Evolutionary conservation across 2,329 filamentous ascomycete genomes (phyloP), one percentile per base, ranked within the genome.

Genomic region (Ophiosphaerella herpotricha): DNA sequence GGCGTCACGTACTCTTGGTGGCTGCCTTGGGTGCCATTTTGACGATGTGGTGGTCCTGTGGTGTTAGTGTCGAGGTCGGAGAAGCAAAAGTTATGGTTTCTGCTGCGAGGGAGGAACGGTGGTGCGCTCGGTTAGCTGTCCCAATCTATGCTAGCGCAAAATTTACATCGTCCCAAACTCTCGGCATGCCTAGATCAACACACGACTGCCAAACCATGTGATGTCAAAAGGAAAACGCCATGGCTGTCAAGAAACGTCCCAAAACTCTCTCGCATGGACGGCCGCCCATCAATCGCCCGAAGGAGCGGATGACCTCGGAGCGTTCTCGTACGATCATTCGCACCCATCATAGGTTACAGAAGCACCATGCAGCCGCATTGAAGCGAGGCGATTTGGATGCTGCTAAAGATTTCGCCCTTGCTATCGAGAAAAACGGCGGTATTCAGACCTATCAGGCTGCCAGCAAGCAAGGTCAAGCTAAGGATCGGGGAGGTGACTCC

Each of bases 401-500:
- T 26, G 77, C 78, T 18, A 61, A 67, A 29, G 65, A 73, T 13
- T 67, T 86, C 12, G 72, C 79, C 47, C 64, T 67, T 14, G 73
- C 81, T 45, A 83, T 87, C 48, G 73, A 79, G 18, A 72, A 75
- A n/a, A 77, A 81, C 43, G 85, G 85, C 7, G 85, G 85, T 0
- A 68, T 87, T 44, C 74, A 82, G 56, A 76, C 74, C 21, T 87
- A 87, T 57, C 85, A 87, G 66, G 75, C 79, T 39, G 85, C 85
- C 39, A 86, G 83, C 71, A 84, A 82, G 53, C 78, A 81, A 42
- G 85, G 85, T 0, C 85, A 87, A 64, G 82, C 82, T 4, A 74
- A 75, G 29, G 78, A 82, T 34, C 79, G 85, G 9, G 85, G 85
- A 31, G 85, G 85, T n/a, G 85, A 87, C 66, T 84, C 83, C 1